These are phyloP conservation scores for Olyra latifolia DNA, from an alignment of 176 grass and related monocot species.

Conservation along the genomic window DNA sequence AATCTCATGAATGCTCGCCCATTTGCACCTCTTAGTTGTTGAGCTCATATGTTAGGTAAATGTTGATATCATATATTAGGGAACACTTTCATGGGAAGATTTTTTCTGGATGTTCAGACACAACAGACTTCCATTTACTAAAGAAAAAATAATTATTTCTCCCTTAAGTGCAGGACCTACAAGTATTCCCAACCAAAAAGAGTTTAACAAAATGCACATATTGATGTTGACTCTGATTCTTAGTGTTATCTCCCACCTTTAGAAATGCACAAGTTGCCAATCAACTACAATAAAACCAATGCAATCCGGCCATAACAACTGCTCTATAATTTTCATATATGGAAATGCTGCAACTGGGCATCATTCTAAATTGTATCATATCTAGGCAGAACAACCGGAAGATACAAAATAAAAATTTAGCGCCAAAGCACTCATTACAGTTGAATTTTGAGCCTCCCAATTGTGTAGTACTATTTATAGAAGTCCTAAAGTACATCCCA, in stretches of 20 bases:
- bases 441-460: background rate
- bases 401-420: background rate
- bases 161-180: background rate
- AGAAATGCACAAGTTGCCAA: slow-evolving; percentile 18
- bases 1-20: background rate
- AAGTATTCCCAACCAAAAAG: background rate
- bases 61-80: background rate
- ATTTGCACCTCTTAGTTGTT: background rate
- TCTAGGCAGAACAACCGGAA: background rate
- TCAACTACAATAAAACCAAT: background rate
- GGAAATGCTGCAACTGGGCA: background rate
- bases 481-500: slow-evolving; percentile 7
- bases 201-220: background rate
- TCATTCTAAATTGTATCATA: background rate
- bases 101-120: background rate
- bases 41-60: too few relatives aligned
- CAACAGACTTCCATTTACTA: background rate
- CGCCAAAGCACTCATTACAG: background rate
- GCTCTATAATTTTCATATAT: background rate
- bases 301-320: background rate
- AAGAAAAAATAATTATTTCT: background rate
- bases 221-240: slow-evolving; percentile 13
- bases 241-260: background rate
- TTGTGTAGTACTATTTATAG: background rate
- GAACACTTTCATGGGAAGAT: background rate